Evolutionary conservation across 371 early-diverging fungal species (phyloP).

Genomic region (Globomyces sp.): DNA sequence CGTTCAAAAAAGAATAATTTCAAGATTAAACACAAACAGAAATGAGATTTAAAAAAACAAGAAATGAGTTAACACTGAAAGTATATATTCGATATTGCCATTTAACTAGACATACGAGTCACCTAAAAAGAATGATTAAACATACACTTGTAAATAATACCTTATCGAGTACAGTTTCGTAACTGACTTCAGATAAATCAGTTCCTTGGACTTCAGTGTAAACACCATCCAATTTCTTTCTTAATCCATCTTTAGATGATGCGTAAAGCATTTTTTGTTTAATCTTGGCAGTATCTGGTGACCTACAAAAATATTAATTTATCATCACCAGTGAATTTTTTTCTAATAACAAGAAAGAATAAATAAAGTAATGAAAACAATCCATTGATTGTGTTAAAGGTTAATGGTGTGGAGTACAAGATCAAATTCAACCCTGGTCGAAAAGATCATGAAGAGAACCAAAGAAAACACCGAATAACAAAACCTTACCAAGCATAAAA

Average conservation of each 20-base stretch:
- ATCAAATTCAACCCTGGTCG: background rate
- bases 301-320: constrained; percentile 48
- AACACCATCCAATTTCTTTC: constrained; percentile 73
- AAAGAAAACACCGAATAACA: background rate
- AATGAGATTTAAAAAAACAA: too few species aligned
- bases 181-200: constrained; percentile 69
- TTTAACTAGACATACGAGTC: constrained; percentile 29
- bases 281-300: constrained; percentile 77
- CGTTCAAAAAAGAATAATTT: background rate
- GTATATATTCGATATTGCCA: background rate
- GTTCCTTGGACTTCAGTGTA: constrained; percentile 84
- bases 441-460: background rate
- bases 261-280: constrained; percentile 92
- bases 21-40: too few species aligned
- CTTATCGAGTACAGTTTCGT: constrained; percentile 77
- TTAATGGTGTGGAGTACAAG: constrained; percentile 4
- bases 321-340: background rate
- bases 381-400: too few species aligned
- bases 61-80: too few species aligned
- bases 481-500: constrained; percentile 61
- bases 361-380: background rate
- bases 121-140: constrained; percentile 22
- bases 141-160: constrained; percentile 26
- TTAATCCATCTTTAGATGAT: constrained; percentile 79
- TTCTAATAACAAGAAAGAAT: background rate